Conservation (phyloP, 1,139 yeast genomes). For the Suhomyces bokatorum region DNA sequence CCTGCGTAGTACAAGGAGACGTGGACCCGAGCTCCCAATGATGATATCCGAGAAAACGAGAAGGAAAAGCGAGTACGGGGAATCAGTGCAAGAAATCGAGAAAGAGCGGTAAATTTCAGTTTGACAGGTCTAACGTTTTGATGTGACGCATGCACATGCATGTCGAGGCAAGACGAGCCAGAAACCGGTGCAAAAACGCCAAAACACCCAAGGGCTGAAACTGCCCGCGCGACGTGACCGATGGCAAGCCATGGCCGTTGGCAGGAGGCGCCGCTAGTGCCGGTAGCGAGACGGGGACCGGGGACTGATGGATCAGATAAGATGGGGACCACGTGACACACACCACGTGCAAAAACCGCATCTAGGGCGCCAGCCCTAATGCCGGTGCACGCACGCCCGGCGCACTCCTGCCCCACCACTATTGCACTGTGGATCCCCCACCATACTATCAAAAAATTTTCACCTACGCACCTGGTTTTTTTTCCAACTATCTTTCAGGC, state of each 20-base stretch:
- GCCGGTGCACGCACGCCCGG: constrained; percentile 3
- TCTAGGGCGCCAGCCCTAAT: neutral
- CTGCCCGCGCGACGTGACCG: neutral
- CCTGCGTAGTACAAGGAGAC: neutral
- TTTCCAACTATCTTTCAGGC: constrained; percentile 15
- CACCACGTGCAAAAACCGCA: no score
- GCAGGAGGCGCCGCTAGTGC: no score
- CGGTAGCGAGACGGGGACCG: neutral
- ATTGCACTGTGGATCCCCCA: constrained; percentile 9
- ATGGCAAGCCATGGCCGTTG: no score
- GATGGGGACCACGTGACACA: neutral
- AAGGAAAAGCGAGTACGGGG: no score
- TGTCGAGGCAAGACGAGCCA: no score
- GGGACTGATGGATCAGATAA: neutral
- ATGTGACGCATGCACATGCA: no score
- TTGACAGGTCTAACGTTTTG: no score
- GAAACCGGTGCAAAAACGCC: no score
- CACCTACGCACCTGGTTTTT: constrained; percentile 14
- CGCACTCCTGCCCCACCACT: constrained; percentile 2
- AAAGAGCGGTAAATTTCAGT: no score
- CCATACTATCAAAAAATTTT: constrained; percentile 11
- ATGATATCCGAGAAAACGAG: neutral
- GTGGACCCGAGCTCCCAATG: neutral
- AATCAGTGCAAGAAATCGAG: no score
- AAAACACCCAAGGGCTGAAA: no score